Base-by-base conservation (phyloP, 1,284 basidiomycete species). In the Moniliella sp. region DNA sequence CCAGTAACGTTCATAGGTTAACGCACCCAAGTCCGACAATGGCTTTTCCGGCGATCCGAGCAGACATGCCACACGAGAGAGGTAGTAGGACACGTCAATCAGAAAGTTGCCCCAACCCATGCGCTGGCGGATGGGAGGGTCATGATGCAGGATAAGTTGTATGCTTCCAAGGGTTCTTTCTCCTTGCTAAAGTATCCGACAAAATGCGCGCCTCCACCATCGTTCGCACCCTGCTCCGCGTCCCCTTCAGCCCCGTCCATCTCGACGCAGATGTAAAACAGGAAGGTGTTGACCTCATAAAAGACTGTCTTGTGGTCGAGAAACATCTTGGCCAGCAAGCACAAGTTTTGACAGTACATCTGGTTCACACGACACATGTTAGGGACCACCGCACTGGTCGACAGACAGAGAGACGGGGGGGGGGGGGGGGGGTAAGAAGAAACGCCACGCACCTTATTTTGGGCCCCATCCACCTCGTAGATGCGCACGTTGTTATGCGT, bases 121-220 rank as follows among this genome's bases (percentile, higher is more conserved):
- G 37, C 91, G 67, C 61, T 97, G 91, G 43, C 84, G 68, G 25
- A 94, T 78, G 0, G 91, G 91, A 99, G 65, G 7, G 91, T 97
- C 86, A 99, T 93, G 61, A 99, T 99, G 66, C 91, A 99, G 62
- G 82, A 91, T 43, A 99, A 75, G 63, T 99, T 99, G 46, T 57
- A 59, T 57, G 88, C 79, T 62, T 84, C 82, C 32, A 79, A 76
- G 58, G 80, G 88, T 30, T 81, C 70, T 66, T 99, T 99, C 69
- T 99, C 91, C 63, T 99, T 99, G 62, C 79, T 84, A 61, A 94
- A 99, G 63, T 99, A 99, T 8, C 91, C 91, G 29, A 99, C 79
- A 56, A 97, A 97, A 30, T 80, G 77, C 15, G 82, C 78, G 4
- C 88, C 91, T n/a, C n/a, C n/a, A n/a, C n/a, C n/a, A n/a, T n/a